Evolutionary conservation across 352 stramenopile genomes (phyloP), one percentile per base, ranked within the genome.

Genomic region (Paralagenidium karlingii): DNA sequence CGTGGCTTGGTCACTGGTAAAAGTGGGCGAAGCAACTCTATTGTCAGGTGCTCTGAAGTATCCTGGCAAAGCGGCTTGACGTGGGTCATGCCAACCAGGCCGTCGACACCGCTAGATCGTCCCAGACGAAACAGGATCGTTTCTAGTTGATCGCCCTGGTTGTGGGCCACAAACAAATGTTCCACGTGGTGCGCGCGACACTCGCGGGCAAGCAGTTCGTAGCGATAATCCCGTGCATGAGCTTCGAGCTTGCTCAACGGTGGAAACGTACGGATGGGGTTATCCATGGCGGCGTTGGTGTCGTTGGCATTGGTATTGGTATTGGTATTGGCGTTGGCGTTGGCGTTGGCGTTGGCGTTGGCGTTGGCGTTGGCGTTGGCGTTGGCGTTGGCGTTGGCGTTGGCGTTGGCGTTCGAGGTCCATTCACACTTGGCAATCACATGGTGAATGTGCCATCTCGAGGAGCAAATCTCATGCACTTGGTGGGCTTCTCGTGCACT

Each of bases 121-220:
- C 73, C 78, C 12, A 92, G 49, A 6, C 78, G 73, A 32, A 89
- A 87, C 9, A 92, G 56, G 33, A 77, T 61, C 16, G 78, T 92
- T 49, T 92, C 78, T 8, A 86, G 39, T 27, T 89, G 78, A 38
- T 92, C 78, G 8, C 75, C 78, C 4, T 62, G 49, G 33, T 85
- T 86, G 42, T 92, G 78, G 11, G 66, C 78, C 12, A 88, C 74
- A 27, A 88, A 88, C 30, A 92, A 58, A 22, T 47, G 67, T n/a
- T 60, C 54, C 37, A 89, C 70, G 12, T 51, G 45, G 36, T 82
- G 40, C 48, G 69, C 43, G 3, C 16, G 20, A 46, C 78, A 87
- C 9, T 75, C 55, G 13, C 67, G 42, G 10, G 49, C 44, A 13
- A 91, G 58, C 30, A 86, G 51, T 20, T 61, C 38, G 49, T 91